A percentile compares a stretch with the other conserved stretches of the same genome.
These are phyloP conservation scores for Durusdinium trenchii DNA, from an alignment of 73 alveolate genomes.

Conservation along the genomic window DNA sequence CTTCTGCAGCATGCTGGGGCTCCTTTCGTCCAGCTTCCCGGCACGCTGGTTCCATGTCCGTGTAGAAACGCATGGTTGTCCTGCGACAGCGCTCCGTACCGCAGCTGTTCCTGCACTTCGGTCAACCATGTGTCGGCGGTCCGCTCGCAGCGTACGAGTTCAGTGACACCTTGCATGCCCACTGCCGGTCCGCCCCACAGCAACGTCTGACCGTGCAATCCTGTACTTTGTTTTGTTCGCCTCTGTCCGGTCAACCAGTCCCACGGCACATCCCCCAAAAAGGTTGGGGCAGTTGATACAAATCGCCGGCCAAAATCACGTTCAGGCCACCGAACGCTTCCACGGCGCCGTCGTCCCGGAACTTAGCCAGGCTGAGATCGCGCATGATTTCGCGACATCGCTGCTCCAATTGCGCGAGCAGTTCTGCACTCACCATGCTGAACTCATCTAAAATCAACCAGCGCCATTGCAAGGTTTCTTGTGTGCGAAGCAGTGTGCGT, in stretches of 20 bases:
- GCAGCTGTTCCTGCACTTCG: not conserved
- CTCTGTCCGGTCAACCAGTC: not conserved
- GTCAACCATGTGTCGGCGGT: not conserved
- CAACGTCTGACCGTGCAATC: not conserved
- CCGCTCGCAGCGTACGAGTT: not conserved
- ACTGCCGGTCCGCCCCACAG: not conserved
- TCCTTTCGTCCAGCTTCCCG: not conserved
- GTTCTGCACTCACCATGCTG: not conserved
- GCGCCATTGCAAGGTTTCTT: not conserved
- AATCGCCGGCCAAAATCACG: not conserved
- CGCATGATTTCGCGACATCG: not conserved
- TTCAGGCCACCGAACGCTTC: slow-evolving; percentile 1
- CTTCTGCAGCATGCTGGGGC: not conserved
- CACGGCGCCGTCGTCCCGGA: not conserved
- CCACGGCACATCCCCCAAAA: not conserved
- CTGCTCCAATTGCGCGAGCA: not conserved
- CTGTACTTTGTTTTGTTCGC: not conserved
- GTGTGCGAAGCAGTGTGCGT: not conserved
- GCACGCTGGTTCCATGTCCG: not conserved
- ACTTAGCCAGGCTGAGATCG: not conserved
- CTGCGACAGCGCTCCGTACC: not conserved
- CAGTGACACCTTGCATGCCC: not conserved
- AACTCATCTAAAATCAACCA: not conserved
- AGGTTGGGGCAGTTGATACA: slow-evolving; percentile 4
- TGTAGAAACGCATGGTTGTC: not conserved